Percentiles rank a stretch among this genome's conserved stretches.
Evolutionary conservation across 164 flowering plant species (phyloP).

Genomic region (Chimonanthus praecox): DNA sequence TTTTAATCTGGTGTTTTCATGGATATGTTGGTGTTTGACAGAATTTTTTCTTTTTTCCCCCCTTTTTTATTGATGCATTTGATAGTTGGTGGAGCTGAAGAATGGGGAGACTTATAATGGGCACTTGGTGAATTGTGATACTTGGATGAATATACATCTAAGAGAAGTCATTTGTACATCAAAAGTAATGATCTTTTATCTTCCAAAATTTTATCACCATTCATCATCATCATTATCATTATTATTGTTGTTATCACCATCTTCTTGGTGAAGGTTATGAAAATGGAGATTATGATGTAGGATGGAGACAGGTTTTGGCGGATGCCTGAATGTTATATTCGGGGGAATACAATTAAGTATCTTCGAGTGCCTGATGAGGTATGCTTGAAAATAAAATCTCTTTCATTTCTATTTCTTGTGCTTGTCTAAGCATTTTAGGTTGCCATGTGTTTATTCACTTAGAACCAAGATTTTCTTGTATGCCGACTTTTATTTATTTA

Average conservation of each 20-base stretch:
- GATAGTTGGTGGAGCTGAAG: conserved; percentile 88
- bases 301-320: conserved; percentile 99
- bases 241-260: too few relatives aligned
- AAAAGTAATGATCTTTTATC: conserved; percentile 38
- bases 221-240: too few relatives aligned
- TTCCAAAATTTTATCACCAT: too few relatives aligned
- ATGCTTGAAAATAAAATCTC: conserved; percentile 6
- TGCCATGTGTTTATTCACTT: too few relatives aligned
- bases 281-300: conserved; percentile 25
- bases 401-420: background rate
- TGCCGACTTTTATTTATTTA: too few relatives aligned
- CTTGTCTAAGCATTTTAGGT: too few relatives aligned
- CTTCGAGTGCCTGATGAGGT: conserved; percentile 99
- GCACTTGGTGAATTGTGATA: conserved; percentile 95
- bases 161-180: conserved; percentile 98
- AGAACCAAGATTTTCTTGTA: too few relatives aligned
- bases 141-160: conserved; percentile 99
- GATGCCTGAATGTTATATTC: conserved; percentile 96
- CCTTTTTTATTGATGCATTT: conserved; percentile 6
- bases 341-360: conserved; percentile 96
- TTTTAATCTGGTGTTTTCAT: background rate
- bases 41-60: too few relatives aligned
- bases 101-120: conserved; percentile 98
- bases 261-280: background rate
- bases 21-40: background rate